Conservation (phyloP, 805 yeast genomes). For the Ogataea degrootiae region DNA sequence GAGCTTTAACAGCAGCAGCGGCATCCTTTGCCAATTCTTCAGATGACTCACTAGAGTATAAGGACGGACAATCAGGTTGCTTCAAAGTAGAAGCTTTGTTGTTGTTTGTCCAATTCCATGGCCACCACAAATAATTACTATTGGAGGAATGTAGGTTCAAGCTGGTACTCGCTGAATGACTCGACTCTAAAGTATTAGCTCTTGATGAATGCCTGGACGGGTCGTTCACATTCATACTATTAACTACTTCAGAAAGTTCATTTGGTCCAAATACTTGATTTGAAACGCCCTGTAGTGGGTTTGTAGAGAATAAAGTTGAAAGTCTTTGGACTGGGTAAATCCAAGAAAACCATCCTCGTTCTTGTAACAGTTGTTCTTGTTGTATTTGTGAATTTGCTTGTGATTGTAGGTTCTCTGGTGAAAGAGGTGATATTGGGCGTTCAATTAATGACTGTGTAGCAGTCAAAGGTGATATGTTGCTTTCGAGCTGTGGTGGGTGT, state of each 20-base stretch:
- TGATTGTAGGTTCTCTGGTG: background rate
- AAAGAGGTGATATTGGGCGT: too few species aligned
- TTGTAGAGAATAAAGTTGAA: background rate
- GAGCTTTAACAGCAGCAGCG: conserved; percentile 17
- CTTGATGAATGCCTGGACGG: background rate
- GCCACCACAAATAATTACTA: conserved; percentile 9
- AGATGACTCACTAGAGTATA: conserved; percentile 14
- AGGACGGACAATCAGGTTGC: conserved; percentile 6
- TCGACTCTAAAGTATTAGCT: conserved; percentile 1
- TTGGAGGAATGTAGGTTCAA: background rate
- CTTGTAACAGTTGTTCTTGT: background rate
- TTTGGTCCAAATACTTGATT: conserved; percentile 3
- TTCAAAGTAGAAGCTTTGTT: background rate
- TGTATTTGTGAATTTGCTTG: background rate
- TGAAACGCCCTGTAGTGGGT: background rate
- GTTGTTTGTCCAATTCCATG: conserved; percentile 16
- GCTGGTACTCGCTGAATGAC: background rate
- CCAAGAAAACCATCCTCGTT: conserved; percentile 1
- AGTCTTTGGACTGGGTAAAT: background rate
- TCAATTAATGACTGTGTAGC: too few species aligned
- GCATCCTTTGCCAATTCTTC: conserved; percentile 23
- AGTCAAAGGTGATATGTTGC: too few species aligned
- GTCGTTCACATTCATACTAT: background rate
- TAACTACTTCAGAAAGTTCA: conserved; percentile 8
- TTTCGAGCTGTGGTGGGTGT: too few species aligned